Percentiles rank a stretch among this genome's conserved stretches.
phyloP scores from a whole-genome alignment of 1,139 yeast genomes.

The Yamadazyma aaseri region DNA sequence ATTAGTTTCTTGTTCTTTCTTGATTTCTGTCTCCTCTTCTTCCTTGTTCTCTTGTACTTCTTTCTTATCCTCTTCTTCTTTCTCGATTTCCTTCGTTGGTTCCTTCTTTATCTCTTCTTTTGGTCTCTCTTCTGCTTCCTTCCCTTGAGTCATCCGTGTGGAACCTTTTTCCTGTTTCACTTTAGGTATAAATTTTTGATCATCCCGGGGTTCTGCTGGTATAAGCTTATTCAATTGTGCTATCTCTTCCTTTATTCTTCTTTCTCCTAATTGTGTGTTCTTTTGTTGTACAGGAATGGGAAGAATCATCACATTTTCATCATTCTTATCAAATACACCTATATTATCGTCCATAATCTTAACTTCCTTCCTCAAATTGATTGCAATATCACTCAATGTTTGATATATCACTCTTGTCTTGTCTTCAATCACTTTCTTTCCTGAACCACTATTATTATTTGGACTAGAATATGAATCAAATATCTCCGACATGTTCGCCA shows the following conservation, averaged over 20 bases:
- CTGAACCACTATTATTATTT: slow-evolving; percentile 15
- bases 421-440: slow-evolving; percentile 24
- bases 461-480: slow-evolving; percentile 39
- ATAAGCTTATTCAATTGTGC: slow-evolving; percentile 25
- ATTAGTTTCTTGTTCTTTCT: background rate
- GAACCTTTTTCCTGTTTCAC: slow-evolving; percentile 5
- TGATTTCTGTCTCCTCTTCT: background rate
- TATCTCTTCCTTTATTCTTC: slow-evolving; percentile 43
- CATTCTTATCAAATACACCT: slow-evolving; percentile 45
- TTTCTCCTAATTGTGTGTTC: slow-evolving; percentile 55
- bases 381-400: slow-evolving; percentile 40
- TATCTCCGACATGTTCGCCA: slow-evolving; percentile 38
- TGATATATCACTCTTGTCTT: slow-evolving; percentile 36
- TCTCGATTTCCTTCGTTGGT: too few relatives aligned
- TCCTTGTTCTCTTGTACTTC: background rate
- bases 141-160: slow-evolving; percentile 3
- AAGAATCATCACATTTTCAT: slow-evolving; percentile 51
- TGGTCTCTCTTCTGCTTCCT: slow-evolving; percentile 3
- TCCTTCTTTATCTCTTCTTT: background rate
- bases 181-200: slow-evolving; percentile 10
- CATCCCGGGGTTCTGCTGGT: slow-evolving; percentile 15
- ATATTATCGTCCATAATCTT: slow-evolving; percentile 57
- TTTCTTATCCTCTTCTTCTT: slow-evolving; percentile 1
- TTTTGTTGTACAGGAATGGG: slow-evolving; percentile 64
- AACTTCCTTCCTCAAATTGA: slow-evolving; percentile 54